Evolutionary conservation across 108 stramenopile species (phyloP).

Genomic region (Stephanodiscus minutulus): DNA sequence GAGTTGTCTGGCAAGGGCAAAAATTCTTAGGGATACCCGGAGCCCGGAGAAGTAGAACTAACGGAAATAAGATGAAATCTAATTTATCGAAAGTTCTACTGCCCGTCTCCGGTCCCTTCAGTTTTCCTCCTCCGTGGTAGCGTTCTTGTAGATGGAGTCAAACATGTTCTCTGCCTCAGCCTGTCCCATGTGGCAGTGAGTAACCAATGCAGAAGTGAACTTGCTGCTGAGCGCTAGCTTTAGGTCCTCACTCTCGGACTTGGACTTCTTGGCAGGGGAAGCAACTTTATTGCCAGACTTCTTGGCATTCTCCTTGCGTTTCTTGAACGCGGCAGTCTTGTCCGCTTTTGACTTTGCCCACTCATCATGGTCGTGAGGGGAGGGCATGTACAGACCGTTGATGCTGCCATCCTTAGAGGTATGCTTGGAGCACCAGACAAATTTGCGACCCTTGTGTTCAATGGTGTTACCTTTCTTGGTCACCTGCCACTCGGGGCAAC

Average conservation of each 20-base stretch:
- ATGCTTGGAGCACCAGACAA: neutral
- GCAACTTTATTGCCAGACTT: neutral
- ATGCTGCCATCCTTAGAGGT: neutral
- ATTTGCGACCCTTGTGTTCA: neutral
- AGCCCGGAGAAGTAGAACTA: neutral
- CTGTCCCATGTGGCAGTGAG: neutral
- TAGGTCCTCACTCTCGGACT: neutral
- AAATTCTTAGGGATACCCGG: neutral
- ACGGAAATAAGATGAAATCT: constrained; percentile 1
- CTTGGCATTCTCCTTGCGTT: neutral
- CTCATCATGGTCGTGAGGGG: constrained; percentile 2
- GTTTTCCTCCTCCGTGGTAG: neutral
- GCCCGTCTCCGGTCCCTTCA: constrained; percentile 2
- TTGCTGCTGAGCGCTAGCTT: neutral
- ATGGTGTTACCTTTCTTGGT: neutral
- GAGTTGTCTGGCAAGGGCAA: neutral
- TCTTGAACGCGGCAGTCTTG: neutral
- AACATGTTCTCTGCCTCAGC: neutral
- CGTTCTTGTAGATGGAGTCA: neutral
- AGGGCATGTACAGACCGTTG: neutral
- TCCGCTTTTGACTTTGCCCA: neutral
- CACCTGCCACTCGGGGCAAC: constrained; percentile 1
- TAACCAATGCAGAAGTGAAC: constrained; percentile 1
- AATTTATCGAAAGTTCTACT: constrained; percentile 1
- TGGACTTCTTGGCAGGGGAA: neutral